phyloP scores from a whole-genome alignment of 805 yeast genomes.

The Metschnikowia arizonensis region DNA sequence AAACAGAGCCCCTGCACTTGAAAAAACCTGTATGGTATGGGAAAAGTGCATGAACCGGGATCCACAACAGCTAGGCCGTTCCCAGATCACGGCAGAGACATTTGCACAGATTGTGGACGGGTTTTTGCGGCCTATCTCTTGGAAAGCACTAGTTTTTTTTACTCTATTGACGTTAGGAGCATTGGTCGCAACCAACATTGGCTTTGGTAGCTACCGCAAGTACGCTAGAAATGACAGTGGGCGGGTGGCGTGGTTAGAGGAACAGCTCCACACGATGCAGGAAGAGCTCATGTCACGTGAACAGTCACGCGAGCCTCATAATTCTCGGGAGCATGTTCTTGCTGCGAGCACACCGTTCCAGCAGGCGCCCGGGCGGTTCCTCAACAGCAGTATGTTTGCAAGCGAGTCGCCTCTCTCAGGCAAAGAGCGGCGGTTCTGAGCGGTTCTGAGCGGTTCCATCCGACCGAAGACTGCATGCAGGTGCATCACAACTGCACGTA shows the following conservation, averaged over 20 bases:
- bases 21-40: conserved; percentile 67
- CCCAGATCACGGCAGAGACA: conserved; percentile 73
- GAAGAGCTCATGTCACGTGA: neutral
- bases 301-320: neutral
- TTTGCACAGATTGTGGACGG: conserved; percentile 79
- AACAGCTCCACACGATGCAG: neutral
- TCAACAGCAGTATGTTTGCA: conserved; percentile 10
- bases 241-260: conserved; percentile 4
- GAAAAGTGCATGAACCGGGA: conserved; percentile 78
- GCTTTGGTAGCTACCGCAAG: conserved; percentile 12
- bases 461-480: no score
- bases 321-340: neutral
- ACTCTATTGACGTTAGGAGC: conserved; percentile 47
- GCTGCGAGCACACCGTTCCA: conserved; percentile 10
- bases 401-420: conserved; percentile 11
- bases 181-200: conserved; percentile 44
- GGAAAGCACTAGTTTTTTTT: conserved; percentile 59
- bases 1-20: conserved; percentile 69
- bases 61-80: conserved; percentile 62
- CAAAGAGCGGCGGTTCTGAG: conserved; percentile 2
- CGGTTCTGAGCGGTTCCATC: no score
- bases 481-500: no score
- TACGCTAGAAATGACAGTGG: conserved; percentile 3
- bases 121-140: conserved; percentile 64
- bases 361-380: conserved; percentile 1